phyloP scores from a whole-genome alignment of 331 rosid species.

The Telfairia occidentalis region DNA sequence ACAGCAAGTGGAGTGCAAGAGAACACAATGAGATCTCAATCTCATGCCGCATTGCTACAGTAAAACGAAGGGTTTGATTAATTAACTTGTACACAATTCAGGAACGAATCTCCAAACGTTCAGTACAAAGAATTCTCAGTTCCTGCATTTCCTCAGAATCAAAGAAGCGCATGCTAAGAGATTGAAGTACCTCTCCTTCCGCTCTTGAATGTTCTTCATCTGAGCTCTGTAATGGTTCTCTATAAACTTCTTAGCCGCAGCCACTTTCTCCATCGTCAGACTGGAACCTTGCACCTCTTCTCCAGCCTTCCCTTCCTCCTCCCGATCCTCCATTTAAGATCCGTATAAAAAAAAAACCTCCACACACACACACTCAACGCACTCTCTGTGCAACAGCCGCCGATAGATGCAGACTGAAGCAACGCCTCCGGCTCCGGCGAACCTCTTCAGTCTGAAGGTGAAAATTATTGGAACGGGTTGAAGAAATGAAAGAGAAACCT shows the following conservation, averaged over 20 bases:
- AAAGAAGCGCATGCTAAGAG: not conserved
- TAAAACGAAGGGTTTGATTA: not conserved
- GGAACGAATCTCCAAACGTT: not conserved
- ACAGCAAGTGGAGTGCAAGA: not conserved
- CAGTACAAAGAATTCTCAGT: not conserved
- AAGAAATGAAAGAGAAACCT: constrained; percentile 22
- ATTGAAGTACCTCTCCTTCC: constrained; percentile 72
- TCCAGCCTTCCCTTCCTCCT: constrained; percentile 43
- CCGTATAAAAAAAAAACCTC: not conserved
- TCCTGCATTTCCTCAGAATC: constrained; percentile 2
- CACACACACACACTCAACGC: not conserved
- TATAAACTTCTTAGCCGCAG: constrained; percentile 93
- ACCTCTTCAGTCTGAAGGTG: constrained; percentile 34
- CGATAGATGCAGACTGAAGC: constrained; percentile 6
- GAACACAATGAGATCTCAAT: constrained; percentile 4
- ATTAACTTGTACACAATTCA: not conserved
- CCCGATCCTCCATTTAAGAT: constrained; percentile 60
- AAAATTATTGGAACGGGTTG: constrained; percentile 37
- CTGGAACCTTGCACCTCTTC: constrained; percentile 84
- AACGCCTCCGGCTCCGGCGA: constrained; percentile 9
- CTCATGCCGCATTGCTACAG: constrained; percentile 4
- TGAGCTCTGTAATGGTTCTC: constrained; percentile 96
- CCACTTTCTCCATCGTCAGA: constrained; percentile 99
- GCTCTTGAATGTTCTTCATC: constrained; percentile 94
- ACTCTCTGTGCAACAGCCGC: not conserved